Base-by-base conservation (phyloP, 306 rosid species). In the Comarum palustre region DNA sequence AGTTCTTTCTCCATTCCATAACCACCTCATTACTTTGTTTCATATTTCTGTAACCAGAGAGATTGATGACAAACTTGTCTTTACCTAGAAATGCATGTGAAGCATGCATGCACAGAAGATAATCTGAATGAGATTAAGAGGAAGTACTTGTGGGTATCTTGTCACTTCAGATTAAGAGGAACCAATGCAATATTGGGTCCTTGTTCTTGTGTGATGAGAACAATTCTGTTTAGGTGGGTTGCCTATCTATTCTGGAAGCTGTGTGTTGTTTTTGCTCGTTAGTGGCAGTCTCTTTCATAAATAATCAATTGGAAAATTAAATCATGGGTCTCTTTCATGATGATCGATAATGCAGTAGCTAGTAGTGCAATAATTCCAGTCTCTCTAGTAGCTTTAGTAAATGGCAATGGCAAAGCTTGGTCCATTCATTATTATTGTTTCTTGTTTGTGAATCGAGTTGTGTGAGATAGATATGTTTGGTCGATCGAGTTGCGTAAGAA, bases 211-310 rank as follows among this genome's bases (percentile, higher is more conserved):
- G 39, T 67, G 78, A 70, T 9, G 38, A 42, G 29, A 71, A 63
- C 74, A 75, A 71, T 34, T 80, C 34, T 32, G 0, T 19, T 63
- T 67, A 75, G 83, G 83, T 57, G 75, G 82, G 72, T 78, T 72
- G 80, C 76, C 71, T 39, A 71, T 48, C 55, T 6, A 46, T 29
- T 58, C 71, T 73, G 45, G 69, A 52, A 55, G 51, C 52, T 42
- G 41, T 60, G 74, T 29, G 64, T 58, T 29, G 64, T 58, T 27
- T 60, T 61, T 61, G 72, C 75, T 17, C n/a, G 27, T 13, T 73
- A 64, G 68, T 77, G 73, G 42, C 19, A 5, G 84, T 82, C 87
- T 14, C 76, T 81, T 47, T 83, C 92, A 66, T 42, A 71, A 29
- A 71, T 68, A 55, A 57, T 39, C 66, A 71, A 13, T 57, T 25